Evolutionary conservation across 1,284 basidiomycete genomes (phyloP).

Genomic region (Megacollybia platyphylla): DNA sequence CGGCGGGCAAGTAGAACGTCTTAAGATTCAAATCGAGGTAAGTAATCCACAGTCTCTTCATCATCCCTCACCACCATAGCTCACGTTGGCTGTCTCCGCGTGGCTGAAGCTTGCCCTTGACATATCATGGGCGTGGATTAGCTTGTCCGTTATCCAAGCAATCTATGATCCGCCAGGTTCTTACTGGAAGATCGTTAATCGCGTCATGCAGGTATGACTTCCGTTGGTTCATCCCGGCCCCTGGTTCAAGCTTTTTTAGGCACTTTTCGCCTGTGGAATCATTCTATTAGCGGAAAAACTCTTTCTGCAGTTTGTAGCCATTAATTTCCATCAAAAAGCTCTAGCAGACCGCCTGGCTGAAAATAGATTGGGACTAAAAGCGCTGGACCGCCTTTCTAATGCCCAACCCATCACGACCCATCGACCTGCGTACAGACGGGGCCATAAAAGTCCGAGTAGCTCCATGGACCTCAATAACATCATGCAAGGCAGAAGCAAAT

Average conservation of each 20-base stretch:
- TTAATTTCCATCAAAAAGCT: conserved; percentile 65
- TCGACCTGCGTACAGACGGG: conserved; percentile 13
- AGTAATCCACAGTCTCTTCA: conserved; percentile 10
- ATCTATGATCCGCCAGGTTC: conserved; percentile 44
- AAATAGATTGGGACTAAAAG: conserved; percentile 55
- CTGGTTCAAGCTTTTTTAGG: conserved; percentile 19
- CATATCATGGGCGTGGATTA: conserved; percentile 59
- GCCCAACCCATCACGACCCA: conserved; percentile 29
- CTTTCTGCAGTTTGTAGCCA: conserved; percentile 63
- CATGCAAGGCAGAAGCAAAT: conserved; percentile 6
- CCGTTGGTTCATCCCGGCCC: neutral
- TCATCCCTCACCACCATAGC: conserved; percentile 19
- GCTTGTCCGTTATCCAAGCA: conserved; percentile 45
- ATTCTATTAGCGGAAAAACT: conserved; percentile 61
- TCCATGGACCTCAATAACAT: conserved; percentile 9
- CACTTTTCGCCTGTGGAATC: conserved; percentile 49
- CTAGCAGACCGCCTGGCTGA: conserved; percentile 60
- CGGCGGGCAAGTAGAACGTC: conserved; percentile 48
- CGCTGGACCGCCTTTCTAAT: conserved; percentile 57
- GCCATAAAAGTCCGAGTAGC: conserved; percentile 10
- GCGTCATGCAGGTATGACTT: conserved; percentile 45
- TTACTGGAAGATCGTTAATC: conserved; percentile 61
- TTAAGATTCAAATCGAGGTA: conserved; percentile 57
- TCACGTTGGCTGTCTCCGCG: conserved; percentile 53
- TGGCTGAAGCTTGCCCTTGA: conserved; percentile 62